A percentile compares a stretch with the other conserved stretches of the same genome.
Evolutionary conservation across 371 early-diverging fungal genomes (phyloP).

Genomic region (Batkoa obscura): DNA sequence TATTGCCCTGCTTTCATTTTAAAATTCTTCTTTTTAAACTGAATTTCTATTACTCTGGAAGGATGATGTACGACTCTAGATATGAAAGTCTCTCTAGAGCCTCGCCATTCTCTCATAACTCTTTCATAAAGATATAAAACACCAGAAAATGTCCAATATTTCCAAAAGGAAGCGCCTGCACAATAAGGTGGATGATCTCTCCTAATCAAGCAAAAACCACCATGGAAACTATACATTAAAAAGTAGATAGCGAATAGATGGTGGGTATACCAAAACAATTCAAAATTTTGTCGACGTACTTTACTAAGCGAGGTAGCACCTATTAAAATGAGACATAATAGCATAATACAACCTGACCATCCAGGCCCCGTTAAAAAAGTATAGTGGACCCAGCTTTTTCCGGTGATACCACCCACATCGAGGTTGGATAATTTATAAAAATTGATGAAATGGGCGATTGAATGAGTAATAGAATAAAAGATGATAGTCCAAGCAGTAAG

Average conservation of each 20-base stretch:
- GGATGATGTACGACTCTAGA: constrained; percentile 43
- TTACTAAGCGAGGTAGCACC: constrained; percentile 35
- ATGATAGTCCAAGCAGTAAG: constrained; percentile 54
- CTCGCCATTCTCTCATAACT: constrained; percentile 47
- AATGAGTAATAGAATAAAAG: constrained; percentile 51
- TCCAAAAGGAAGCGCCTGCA: constrained; percentile 57
- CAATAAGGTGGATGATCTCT: constrained; percentile 40
- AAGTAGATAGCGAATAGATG: constrained; percentile 68
- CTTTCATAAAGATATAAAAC: constrained; percentile 50
- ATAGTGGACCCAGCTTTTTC: constrained; percentile 16
- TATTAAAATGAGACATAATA: constrained; percentile 44
- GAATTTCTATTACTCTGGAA: constrained; percentile 42
- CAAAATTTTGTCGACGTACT: constrained; percentile 45
- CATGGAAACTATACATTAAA: constrained; percentile 55
- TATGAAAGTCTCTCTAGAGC: constrained; percentile 37
- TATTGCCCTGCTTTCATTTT: constrained; percentile 46
- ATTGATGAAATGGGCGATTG: constrained; percentile 53
- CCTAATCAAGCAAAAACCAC: constrained; percentile 64
- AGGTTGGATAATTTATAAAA: constrained; percentile 22
- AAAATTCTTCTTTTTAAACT: constrained; percentile 39
- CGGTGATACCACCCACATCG: constrained; percentile 5
- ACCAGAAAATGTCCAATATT: constrained; percentile 51
- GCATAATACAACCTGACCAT: constrained; percentile 53
- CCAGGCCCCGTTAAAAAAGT: constrained; percentile 48
- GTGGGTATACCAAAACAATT: constrained; percentile 69